Base-by-base conservation (phyloP, 129 eudicot species). In the Saposhnikovia divaricata region DNA sequence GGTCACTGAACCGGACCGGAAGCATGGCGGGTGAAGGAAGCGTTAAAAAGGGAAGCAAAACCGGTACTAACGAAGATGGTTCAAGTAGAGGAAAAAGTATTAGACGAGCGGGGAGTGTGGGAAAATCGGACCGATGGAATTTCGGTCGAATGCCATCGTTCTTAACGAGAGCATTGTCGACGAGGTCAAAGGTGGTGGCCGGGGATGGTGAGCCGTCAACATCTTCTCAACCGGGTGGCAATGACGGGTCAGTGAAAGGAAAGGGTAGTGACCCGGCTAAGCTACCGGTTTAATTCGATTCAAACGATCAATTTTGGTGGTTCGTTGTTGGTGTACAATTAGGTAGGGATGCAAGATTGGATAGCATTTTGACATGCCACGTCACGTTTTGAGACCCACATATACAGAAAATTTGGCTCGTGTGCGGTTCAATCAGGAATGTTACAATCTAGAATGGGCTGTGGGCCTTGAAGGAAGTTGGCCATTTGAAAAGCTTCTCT, bases 111-210 rank as follows among this genome's bases (percentile, higher is more conserved):
- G 87, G 73, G 12, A 59, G 78, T 75, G 87, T 42, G 53, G 85
- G 57, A 5, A 76, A 78, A 37, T 86, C 92, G 25, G 86, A 87
- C 82, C 75, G 90, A 74, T 85, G 90, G 85, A 66, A 37, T 25
- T 82, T 88, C 34, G n/a, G 68, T 10, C 83, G 66, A 34, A 80
- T 80, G 70, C 84, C 79, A 4, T 68, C 78, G 5, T 80, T 80
- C 42, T 82, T 87, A 48, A 6, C 86, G 13, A 63, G 90, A 44
- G 88, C 83, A 14, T 68, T 74, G 31, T 87, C 90, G 40, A 37
- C 82, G 4, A 80, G 57, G 74, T 86, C 88, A 0, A 86, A 70
- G 77, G 87, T 83, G 75, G 80, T 76, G 81, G 85, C 86, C 13
- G 90, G 81, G 18, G 57, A 53, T 72, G 85, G 85, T 14, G 87